Evolutionary conservation across 768 basidiomycete species (phyloP).

Genomic region (Pleurotus salmoneostramineus): DNA sequence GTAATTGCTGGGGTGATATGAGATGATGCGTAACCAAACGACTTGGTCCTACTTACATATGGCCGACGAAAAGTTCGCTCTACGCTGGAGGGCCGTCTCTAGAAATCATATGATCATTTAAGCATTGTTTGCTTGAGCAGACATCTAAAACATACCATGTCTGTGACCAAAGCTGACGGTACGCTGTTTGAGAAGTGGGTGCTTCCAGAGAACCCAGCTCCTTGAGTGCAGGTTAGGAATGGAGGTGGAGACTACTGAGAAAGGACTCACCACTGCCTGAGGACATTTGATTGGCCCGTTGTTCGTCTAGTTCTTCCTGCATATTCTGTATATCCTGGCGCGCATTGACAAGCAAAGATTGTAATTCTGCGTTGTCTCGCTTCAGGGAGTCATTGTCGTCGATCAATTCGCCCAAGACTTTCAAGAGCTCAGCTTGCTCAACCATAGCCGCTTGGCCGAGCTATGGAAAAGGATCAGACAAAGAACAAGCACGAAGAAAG

Average conservation of each 20-base stretch:
- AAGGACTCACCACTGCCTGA: constrained; percentile 37
- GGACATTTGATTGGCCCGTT: constrained; percentile 43
- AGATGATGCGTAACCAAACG: background rate
- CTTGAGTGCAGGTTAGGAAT: background rate
- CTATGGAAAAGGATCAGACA: constrained; percentile 26
- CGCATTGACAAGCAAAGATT: constrained; percentile 66
- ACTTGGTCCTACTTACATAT: constrained; percentile 16
- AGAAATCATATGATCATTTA: constrained; percentile 12
- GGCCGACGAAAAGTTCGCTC: constrained; percentile 18
- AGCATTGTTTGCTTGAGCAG: too few relatives aligned
- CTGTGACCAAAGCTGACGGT: too few relatives aligned
- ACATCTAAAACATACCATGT: too few relatives aligned
- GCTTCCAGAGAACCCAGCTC: background rate
- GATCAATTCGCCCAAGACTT: constrained; percentile 80
- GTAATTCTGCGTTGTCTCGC: constrained; percentile 77
- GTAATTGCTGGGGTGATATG: constrained; percentile 27
- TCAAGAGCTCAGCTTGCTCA: constrained; percentile 58
- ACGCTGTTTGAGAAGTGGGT: too few relatives aligned
- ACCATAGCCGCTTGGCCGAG: constrained; percentile 32
- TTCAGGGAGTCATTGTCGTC: constrained; percentile 81
- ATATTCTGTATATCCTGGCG: constrained; percentile 71
- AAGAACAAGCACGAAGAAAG: constrained; percentile 5
- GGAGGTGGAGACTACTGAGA: background rate
- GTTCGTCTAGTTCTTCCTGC: constrained; percentile 76
- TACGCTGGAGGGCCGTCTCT: constrained; percentile 21